phyloP scores from a whole-genome alignment of 345 rosid genomes.

The Aethionema arabicum region DNA sequence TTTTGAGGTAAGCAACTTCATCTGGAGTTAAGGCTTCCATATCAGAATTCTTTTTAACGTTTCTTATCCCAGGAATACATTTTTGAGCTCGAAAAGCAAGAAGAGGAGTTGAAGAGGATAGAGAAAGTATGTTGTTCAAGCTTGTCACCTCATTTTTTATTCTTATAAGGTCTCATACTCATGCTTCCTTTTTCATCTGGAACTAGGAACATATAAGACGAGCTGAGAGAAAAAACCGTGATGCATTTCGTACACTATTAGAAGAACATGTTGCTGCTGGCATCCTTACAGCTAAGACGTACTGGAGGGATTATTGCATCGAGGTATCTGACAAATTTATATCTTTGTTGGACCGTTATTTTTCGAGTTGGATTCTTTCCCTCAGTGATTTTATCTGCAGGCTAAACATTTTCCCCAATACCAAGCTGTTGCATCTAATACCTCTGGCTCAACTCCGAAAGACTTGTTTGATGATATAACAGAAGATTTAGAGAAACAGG shows the following conservation, averaged over 20 bases:
- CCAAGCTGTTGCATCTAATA: conserved; percentile 84
- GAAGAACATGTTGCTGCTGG: conserved; percentile 78
- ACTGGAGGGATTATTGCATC: conserved; percentile 81
- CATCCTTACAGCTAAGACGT: conserved; percentile 76
- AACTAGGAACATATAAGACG: conserved; percentile 83
- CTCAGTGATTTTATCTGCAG: conserved; percentile 41
- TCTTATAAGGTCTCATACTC: conserved; percentile 13
- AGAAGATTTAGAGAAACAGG: conserved; percentile 87
- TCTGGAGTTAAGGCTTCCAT: conserved; percentile 6
- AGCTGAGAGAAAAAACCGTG: conserved; percentile 90
- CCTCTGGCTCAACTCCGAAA: conserved; percentile 87
- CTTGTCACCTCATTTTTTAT: conserved; percentile 11
- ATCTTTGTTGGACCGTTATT: conserved; percentile 9
- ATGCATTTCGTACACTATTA: conserved; percentile 71
- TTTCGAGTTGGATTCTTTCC: conserved; percentile 9
- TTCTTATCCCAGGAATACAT: conserved; percentile 67
- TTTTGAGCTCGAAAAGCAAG: conserved; percentile 84
- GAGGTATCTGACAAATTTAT: conserved; percentile 50
- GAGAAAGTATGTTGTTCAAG: conserved; percentile 62
- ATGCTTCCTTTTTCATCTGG: conserved; percentile 27
- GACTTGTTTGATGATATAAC: conserved; percentile 90
- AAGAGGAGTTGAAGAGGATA: conserved; percentile 81
- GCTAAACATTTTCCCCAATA: conserved; percentile 79
- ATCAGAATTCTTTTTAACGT: conserved; percentile 27
- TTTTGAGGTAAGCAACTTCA: conserved; percentile 56